Base-by-base conservation (phyloP, 305 asterid species). In the Fraxinus dipetala region DNA sequence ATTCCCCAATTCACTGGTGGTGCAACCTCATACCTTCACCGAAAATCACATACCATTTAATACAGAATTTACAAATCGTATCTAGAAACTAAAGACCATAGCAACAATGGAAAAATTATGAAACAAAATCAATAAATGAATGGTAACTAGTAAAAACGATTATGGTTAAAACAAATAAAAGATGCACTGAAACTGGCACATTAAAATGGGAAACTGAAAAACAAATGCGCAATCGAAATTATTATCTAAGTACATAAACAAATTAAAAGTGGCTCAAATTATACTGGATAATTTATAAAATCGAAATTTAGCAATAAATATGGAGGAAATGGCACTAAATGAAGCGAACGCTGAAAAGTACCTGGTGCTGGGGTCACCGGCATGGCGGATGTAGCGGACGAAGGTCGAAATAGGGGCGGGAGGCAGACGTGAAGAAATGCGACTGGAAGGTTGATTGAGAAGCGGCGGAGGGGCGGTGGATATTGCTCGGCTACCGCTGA, bases 1-100 rank as follows among this genome's bases (percentile, higher is more conserved):
- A 96, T 35, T 26, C 99, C 98, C 98, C 98, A 96, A 87, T 96
- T 96, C 35, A 88, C 32, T 0, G 99, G 99, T 0, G 96, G 91
- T 0, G 88, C 24, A 13, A 83, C 81, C 35, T 90, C 96, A 83
- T 87, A 86, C 85, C 96, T 92, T 75, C 84, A 75, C 24, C 74
- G 76, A 75, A 79, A 77, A 24, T 65, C 7, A n/a, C 34, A 16
- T 32, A 74, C 45, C 35, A 9, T 32, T 80, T 26, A 75, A 43
- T 5, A 65, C 83, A 70, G 54, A 81, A 26, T 28, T 43, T 65
- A 26, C 32, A 65, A 26, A 48, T 48, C 31, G 11, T 48, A 38
- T 7, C 20, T 79, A 30, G 32, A 51, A 75, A 83, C 70, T 75
- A 78, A 48, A 48, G 59, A 48, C 36, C 73, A 75, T 72, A 4